Evolutionary conservation across 2,329 filamentous ascomycete species (phyloP), one percentile per base, ranked within the genome.

Genomic region (Venturia carpophila): DNA sequence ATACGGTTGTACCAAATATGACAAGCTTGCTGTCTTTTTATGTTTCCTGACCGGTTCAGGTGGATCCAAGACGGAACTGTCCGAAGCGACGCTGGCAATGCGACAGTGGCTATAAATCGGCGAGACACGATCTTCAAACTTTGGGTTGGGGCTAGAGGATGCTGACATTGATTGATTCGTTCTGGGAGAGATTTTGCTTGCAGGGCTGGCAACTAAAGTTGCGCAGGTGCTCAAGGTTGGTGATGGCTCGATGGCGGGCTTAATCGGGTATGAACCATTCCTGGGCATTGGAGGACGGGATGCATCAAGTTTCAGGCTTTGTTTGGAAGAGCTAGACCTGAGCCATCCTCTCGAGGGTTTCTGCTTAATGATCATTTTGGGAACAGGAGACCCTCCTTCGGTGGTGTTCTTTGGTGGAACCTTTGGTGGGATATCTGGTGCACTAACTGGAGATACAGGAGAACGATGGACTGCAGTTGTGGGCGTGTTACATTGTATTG

Each of bases 401-500:
- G 60, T 15, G 15, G 15, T 43, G 39, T n/a, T 42, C 43, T 63
- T 63, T 52, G 62, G 62, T 63, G 62, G 62, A 17, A 63, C 62
- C 45, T 63, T 42, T 47, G 62, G 62, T 15, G 62, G 62, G 3
- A 63, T 27, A 24, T 63, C 62, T 24, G 62, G 43, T 30, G 45
- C 17, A 17, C 24, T n/a, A 19, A 21, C 27, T n/a, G 52, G 64
- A 11, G 63, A 56, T n/a, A 60, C 13, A 27, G 63, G 63, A n/a
- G 63, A 64, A 37, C 47, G 47, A 56, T 15, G 39, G 24, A 66
- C 56, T 24, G 60, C 64, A 17, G 64, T 66, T 9, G 39, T 55
- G 24, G 64, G 64, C 15, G 64, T 66, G 7, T 30, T 65, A 9
- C 47, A 24, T 19, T 64, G 60, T 5, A 62, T 27, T 30, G 64